A percentile compares a stretch with the other conserved stretches of the same genome.
Evolutionary conservation across 106 monocot genomes (phyloP).

Genomic region (Agapanthus africanus): DNA sequence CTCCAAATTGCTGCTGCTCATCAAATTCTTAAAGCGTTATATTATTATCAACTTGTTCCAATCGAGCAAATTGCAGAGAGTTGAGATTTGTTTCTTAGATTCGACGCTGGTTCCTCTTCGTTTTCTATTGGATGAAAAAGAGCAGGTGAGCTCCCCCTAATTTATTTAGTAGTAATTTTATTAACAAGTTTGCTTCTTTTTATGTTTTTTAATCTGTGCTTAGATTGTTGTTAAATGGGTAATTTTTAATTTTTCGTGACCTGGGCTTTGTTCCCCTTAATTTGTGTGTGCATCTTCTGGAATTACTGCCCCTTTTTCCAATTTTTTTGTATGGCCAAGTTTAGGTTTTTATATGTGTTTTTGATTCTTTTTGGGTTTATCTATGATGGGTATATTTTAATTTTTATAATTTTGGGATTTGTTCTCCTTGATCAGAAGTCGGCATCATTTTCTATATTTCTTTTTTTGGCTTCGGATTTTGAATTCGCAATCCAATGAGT

Average conservation of each 20-base stretch:
- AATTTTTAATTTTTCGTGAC: too few species aligned
- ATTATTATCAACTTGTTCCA: too few species aligned
- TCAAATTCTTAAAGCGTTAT: too few species aligned
- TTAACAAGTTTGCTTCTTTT: background rate
- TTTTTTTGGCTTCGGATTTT: background rate
- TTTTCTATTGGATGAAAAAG: background rate
- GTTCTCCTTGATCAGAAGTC: background rate
- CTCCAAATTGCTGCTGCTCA: too few species aligned
- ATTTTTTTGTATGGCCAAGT: background rate
- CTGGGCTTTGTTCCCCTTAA: too few species aligned
- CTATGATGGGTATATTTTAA: background rate
- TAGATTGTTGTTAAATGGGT: background rate
- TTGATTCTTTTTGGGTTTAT: background rate
- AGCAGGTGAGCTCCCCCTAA: constrained; percentile 7
- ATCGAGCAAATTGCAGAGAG: too few species aligned
- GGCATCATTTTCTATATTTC: background rate
- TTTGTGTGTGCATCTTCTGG: background rate
- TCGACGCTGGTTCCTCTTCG: background rate
- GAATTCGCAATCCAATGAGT: background rate
- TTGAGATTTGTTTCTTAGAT: constrained; percentile 7
- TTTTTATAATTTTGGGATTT: constrained; percentile 7
- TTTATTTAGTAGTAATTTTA: background rate
- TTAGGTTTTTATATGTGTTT: background rate
- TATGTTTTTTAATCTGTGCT: background rate
- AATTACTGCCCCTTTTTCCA: too few species aligned